Base-by-base conservation (phyloP, 2,329 filamentous ascomycete genomes). In the Raffaelea deltoideospora region DNA sequence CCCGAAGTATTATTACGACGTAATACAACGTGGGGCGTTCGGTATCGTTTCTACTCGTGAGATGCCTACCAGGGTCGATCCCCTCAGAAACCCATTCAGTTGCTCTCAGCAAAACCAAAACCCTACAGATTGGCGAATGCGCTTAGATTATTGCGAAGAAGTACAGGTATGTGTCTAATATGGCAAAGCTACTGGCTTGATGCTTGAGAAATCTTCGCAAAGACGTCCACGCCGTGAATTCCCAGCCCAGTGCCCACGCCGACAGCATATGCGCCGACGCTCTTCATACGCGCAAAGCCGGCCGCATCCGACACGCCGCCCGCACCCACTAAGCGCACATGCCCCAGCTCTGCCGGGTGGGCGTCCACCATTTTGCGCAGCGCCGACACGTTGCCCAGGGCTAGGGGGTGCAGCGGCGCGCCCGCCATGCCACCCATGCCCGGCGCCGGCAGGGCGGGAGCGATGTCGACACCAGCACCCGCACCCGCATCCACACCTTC, bases 371-470 rank as follows among this genome's bases (percentile, higher is more conserved):
- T 50, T 17, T 51, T 53, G 17, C 75, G 57, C n/a, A 88, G 63
- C 1, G 70, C 76, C n/a, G 61, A 62, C 23, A 87, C 81, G 47
- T 87, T 88, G 0, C 82, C 82, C 22, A 88, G 54, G 0, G 80
- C 76, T 1, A 88, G 57, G 0, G 79, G 75, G 54, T 87, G 82
- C 31, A 88, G 56, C 15, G 79, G 68, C 10, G 77, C 66, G 0
- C 82, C 82, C 0, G 78, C 81, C 56, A 87, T 63, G 0, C 81
- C 82, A 0, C 81, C 82, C 3, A 82, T 61, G 0, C 79, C 77
- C 0, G 52, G 56, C 3, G 60, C 64, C 0, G 68, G 69, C 2
- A 75, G 69, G 8, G 60, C 59, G 2, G 77, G 53, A 3, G 58
- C 0, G 60, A 52, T 3, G 17, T 24, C 21, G 20, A 8, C 14